phyloP scores from a whole-genome alignment of 1,284 basidiomycete species.

The Ceratobasidium sp. region DNA sequence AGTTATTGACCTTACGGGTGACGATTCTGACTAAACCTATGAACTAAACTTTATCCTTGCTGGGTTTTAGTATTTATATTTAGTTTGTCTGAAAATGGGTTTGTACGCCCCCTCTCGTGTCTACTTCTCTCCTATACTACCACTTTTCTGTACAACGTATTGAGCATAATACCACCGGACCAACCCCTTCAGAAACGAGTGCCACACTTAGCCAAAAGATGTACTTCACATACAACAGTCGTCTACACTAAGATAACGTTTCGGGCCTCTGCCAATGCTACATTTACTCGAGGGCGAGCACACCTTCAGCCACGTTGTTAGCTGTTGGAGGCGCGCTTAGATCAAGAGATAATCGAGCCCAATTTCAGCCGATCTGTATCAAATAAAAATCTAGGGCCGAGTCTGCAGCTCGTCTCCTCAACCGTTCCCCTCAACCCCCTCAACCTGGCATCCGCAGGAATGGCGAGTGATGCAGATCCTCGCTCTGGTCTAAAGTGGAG shows the following conservation, averaged over 20 bases:
- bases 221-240: too few species aligned
- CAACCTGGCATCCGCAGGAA: background rate
- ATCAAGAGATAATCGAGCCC: slow-evolving; percentile 19
- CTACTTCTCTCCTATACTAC: background rate
- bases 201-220: too few species aligned
- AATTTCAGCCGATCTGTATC: slow-evolving; percentile 32
- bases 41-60: background rate
- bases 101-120: background rate
- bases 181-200: too few species aligned
- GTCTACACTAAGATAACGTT: too few species aligned
- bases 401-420: background rate
- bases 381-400: slow-evolving; percentile 38
- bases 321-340: slow-evolving; percentile 13
- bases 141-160: too few species aligned
- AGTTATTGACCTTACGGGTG: slow-evolving; percentile 36
- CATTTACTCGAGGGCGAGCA: too few species aligned
- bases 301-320: background rate
- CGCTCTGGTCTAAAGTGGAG: background rate
- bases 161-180: too few species aligned
- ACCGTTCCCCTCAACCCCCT: slow-evolving; percentile 7
- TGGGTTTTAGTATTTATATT: slow-evolving; percentile 28
- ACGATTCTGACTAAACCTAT: slow-evolving; percentile 29
- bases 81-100: background rate
- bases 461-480: background rate
- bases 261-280: background rate